phyloP scores from a whole-genome alignment of 2,329 filamentous ascomycete species.

The Sporothrix euskadiensis region DNA sequence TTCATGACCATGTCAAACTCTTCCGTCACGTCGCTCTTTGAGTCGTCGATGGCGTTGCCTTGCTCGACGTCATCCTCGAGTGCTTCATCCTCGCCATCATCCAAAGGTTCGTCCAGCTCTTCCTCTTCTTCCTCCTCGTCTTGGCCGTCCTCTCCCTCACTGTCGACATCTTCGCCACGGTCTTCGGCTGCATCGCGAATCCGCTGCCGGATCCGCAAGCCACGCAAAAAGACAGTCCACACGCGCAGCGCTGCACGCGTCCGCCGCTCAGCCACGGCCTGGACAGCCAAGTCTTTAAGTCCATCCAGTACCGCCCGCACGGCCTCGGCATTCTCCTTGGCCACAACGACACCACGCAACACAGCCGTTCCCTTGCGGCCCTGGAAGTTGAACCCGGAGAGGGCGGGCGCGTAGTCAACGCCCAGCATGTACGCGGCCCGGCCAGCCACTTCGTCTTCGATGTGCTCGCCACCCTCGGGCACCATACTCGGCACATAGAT shows the following conservation, averaged over 20 bases:
- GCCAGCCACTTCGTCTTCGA: slow-evolving; percentile 60
- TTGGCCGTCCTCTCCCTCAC: slow-evolving; percentile 33
- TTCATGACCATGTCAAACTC: slow-evolving; percentile 39
- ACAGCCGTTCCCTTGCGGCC: slow-evolving; percentile 85
- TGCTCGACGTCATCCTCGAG: slow-evolving; percentile 28
- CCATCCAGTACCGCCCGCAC: slow-evolving; percentile 68
- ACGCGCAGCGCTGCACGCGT: slow-evolving; percentile 62
- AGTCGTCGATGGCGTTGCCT: slow-evolving; percentile 30
- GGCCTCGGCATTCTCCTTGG: slow-evolving; percentile 69
- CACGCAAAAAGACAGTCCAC: slow-evolving; percentile 78
- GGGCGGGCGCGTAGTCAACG: slow-evolving; percentile 84
- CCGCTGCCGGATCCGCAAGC: slow-evolving; percentile 71
- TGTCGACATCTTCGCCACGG: slow-evolving; percentile 48
- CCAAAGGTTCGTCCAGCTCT: not conserved
- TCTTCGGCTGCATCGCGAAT: slow-evolving; percentile 61
- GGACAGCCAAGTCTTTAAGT: slow-evolving; percentile 64
- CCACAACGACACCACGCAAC: slow-evolving; percentile 74
- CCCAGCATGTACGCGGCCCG: slow-evolving; percentile 73
- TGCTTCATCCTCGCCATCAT: slow-evolving; percentile 13
- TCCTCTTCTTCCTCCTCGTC: slow-evolving; percentile 4
- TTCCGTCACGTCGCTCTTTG: slow-evolving; percentile 38
- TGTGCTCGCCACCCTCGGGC: slow-evolving; percentile 74
- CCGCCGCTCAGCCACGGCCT: slow-evolving; percentile 64
- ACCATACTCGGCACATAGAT: slow-evolving; percentile 92
- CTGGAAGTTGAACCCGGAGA: slow-evolving; percentile 87